Percentiles rank a stretch among this genome's conserved stretches.
Conservation (phyloP, 441 rosid species). For the Erysimum pusillum region DNA sequence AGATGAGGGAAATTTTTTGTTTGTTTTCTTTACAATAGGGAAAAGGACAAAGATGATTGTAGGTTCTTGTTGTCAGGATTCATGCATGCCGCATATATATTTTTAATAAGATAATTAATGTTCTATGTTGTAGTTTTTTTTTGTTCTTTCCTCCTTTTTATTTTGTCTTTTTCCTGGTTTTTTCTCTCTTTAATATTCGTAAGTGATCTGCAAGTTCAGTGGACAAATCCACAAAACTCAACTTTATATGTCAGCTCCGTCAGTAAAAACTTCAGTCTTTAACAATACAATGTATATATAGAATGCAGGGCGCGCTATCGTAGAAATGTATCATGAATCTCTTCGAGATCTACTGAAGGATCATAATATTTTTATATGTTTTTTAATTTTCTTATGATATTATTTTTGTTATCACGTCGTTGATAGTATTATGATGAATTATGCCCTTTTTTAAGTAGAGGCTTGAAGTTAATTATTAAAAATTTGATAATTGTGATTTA, state of each 20-base stretch:
- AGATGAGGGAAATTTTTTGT: constrained; percentile 5
- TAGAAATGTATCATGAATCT: constrained; percentile 3
- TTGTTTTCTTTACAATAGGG: not conserved
- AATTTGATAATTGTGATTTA: constrained; percentile 7
- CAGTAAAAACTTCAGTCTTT: constrained; percentile 12
- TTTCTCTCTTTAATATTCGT: not conserved
- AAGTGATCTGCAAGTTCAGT: constrained; percentile 40
- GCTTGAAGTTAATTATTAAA: not conserved
- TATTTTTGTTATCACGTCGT: not conserved
- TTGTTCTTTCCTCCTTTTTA: not conserved
- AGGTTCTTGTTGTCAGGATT: constrained; percentile 40
- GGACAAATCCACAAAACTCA: constrained; percentile 39
- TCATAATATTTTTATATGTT: not conserved
- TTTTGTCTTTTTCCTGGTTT: constrained; percentile 12
- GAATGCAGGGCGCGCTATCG: not conserved
- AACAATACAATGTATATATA: constrained; percentile 30
- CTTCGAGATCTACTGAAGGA: not conserved
- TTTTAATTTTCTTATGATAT: not conserved
- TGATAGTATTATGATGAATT: not conserved
- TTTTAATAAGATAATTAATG: constrained; percentile 21
- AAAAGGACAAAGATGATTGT: constrained; percentile 17
- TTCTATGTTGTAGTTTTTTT: constrained; percentile 22
- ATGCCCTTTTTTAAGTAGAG: not conserved
- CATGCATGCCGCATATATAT: constrained; percentile 24
- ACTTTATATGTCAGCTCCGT: constrained; percentile 35